Conservation (phyloP, 768 basidiomycete genomes). For the Leccinum uliginosum region DNA sequence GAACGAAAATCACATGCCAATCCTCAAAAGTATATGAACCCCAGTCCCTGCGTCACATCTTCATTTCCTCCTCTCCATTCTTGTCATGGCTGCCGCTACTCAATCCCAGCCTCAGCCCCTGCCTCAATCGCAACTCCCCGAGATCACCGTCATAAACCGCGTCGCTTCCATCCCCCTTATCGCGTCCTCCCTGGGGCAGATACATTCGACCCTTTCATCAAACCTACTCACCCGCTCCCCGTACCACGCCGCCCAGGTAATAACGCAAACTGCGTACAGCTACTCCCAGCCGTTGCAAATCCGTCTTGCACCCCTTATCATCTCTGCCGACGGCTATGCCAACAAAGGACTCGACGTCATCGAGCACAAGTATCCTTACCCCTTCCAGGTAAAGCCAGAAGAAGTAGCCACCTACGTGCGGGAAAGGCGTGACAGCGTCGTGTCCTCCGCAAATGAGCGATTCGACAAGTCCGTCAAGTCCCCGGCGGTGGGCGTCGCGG, state of each 20-base stretch:
- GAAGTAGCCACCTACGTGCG: slow-evolving; percentile 62
- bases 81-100: slow-evolving; percentile 35
- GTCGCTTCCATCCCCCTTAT: slow-evolving; percentile 74
- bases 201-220: slow-evolving; percentile 55
- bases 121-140: slow-evolving; percentile 34
- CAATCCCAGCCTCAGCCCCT: slow-evolving; percentile 21
- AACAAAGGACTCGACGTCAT: slow-evolving; percentile 75
- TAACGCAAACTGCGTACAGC: slow-evolving; percentile 57
- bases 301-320: slow-evolving; percentile 61
- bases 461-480: slow-evolving; percentile 62
- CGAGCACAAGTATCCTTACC: slow-evolving; percentile 68
- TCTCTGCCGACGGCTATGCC: slow-evolving; percentile 58
- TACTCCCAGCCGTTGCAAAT: slow-evolving; percentile 63
- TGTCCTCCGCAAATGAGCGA: slow-evolving; percentile 52
- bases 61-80: slow-evolving; percentile 4
- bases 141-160: slow-evolving; percentile 58
- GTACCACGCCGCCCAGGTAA: slow-evolving; percentile 59
- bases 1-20: slow-evolving; percentile 22
- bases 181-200: slow-evolving; percentile 54
- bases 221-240: slow-evolving; percentile 61
- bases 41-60: slow-evolving; percentile 14
- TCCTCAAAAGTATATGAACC: slow-evolving; percentile 25
- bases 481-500: slow-evolving; percentile 58
- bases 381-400: slow-evolving; percentile 70
- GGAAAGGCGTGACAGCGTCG: slow-evolving; percentile 50